Evolutionary conservation across 2,329 filamentous ascomycete species (phyloP), one percentile per base, ranked within the genome.

Genomic region (Pseudocercospora fuligena): DNA sequence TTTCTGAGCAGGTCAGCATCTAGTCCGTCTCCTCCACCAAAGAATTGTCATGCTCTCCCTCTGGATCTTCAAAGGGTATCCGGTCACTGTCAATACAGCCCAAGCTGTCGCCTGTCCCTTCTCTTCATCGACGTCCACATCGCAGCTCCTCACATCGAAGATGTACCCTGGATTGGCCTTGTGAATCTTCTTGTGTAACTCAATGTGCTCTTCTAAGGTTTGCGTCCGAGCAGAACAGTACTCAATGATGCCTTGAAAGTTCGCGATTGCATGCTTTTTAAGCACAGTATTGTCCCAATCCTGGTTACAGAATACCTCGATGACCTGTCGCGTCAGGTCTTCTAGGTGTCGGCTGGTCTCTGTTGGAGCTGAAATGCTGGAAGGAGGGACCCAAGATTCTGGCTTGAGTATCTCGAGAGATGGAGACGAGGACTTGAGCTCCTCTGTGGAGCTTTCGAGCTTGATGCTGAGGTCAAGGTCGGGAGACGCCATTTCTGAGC

Each of bases 131-230:
- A 67, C 62, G 46, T 65, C 65, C n/a, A 58, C 58, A 27, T 59
- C 64, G 14, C 64, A 59, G 23, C 29, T 64, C 19, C 60, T 29
- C 46, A 67, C 65, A 21, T 67, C 62, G n/a, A 61, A 64, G 14
- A 49, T 21, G 33, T 64, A 67, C 1, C 43, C 65, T 5, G 65
- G 65, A 19, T 65, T 21, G 14, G 12, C 8, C 40, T 51, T 54
- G 46, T 66, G 51, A 43, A 66, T 61, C 53, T 25, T 51, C 21
- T 63, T 59, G 56, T 66, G 64, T 43, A 63, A 66, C 4, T 57
- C 64, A 43, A 66, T 60, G 23, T 66, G 64, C 40, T 66, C 64
- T 29, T 60, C 23, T 12, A 66, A 29, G 3, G 27, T 63, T 25
- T 60, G 33, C 16, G 40, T 53, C 19, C 29, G 53, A 5, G 40